Conservation (phyloP, 176 grass and related monocot species). For the Hordeum marinum region DNA sequence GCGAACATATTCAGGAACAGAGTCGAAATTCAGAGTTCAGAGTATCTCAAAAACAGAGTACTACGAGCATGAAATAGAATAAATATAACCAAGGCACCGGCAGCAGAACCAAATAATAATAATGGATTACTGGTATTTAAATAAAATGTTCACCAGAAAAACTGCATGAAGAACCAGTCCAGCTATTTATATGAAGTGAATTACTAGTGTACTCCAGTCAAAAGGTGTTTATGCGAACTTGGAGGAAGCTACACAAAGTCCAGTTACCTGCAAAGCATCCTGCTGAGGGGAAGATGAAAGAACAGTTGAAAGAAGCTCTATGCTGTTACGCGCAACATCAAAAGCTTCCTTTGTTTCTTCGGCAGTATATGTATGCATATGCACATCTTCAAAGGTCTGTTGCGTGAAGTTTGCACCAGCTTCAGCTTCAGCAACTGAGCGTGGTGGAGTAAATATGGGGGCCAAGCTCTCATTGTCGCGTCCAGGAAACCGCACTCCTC, state of each 20-base stretch:
- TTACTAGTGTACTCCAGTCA: not conserved
- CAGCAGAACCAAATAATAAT: not conserved
- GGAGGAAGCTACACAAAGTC: constrained; percentile 18
- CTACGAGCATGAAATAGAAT: not conserved
- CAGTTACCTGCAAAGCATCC: constrained; percentile 82
- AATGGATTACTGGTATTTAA: not conserved
- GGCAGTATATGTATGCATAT: constrained; percentile 52
- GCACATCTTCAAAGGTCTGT: constrained; percentile 55
- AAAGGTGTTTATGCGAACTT: not conserved
- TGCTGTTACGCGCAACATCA: constrained; percentile 86
- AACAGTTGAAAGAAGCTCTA: constrained; percentile 90
- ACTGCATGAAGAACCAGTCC: not conserved
- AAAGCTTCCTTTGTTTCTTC: constrained; percentile 85
- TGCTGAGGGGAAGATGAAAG: constrained; percentile 83
- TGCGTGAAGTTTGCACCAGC: constrained; percentile 42
- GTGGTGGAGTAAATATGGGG: constrained; percentile 73
- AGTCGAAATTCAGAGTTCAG: not conserved
- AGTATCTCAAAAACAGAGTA: not conserved
- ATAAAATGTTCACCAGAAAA: not conserved
- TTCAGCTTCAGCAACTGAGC: constrained; percentile 61
- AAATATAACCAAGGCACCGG: not conserved
- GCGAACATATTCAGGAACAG: not conserved
- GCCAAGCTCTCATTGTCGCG: constrained; percentile 10
- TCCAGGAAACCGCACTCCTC: constrained; percentile 24
- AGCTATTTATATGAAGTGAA: not conserved